These are phyloP conservation scores for Trichoderma koningiopsis DNA, from an alignment of 2,329 filamentous ascomycete species.

Conservation along the genomic window DNA sequence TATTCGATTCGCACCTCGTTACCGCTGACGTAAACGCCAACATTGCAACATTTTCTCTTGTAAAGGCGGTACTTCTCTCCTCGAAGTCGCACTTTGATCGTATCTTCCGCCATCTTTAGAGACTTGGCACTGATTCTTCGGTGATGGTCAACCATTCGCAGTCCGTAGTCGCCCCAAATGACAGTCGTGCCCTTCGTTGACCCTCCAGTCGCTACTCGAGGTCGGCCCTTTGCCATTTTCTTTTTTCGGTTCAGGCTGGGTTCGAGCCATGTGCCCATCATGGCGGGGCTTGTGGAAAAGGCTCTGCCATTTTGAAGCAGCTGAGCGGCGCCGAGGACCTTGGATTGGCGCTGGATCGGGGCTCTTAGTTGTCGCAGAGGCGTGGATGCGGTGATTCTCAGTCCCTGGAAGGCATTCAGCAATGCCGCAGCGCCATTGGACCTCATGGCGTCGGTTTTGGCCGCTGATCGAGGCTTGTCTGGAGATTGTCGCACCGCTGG, in stretches of 20 bases:
- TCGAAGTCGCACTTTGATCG: conserved; percentile 83
- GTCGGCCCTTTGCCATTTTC: conserved; percentile 89
- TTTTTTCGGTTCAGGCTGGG: conserved; percentile 75
- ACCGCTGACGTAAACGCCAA: conserved; percentile 92
- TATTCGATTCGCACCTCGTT: conserved; percentile 69
- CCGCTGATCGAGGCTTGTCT: conserved; percentile 31
- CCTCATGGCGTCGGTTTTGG: conserved; percentile 48
- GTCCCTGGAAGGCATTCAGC: conserved; percentile 53
- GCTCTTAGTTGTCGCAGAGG: conserved; percentile 44
- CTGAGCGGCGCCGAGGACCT: conserved; percentile 36
- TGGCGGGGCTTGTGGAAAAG: conserved; percentile 70
- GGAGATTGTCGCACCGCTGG: conserved; percentile 3
- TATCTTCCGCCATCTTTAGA: conserved; percentile 88
- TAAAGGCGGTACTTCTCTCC: conserved; percentile 92
- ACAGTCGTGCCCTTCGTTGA: conserved; percentile 92
- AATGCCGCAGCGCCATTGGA: conserved; percentile 48
- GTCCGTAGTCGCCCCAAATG: conserved; percentile 92
- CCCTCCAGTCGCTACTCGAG: conserved; percentile 86
- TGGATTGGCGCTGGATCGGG: conserved; percentile 37
- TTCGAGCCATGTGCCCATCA: conserved; percentile 75
- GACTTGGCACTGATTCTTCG: conserved; percentile 84
- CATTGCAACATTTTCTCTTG: conserved; percentile 86
- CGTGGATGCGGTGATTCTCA: conserved; percentile 49
- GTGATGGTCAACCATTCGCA: conserved; percentile 92
- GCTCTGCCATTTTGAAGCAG: conserved; percentile 56